These are phyloP conservation scores for Ascochyta viciae-villosae DNA, from an alignment of 2,329 filamentous ascomycete genomes.

Conservation along the genomic window DNA sequence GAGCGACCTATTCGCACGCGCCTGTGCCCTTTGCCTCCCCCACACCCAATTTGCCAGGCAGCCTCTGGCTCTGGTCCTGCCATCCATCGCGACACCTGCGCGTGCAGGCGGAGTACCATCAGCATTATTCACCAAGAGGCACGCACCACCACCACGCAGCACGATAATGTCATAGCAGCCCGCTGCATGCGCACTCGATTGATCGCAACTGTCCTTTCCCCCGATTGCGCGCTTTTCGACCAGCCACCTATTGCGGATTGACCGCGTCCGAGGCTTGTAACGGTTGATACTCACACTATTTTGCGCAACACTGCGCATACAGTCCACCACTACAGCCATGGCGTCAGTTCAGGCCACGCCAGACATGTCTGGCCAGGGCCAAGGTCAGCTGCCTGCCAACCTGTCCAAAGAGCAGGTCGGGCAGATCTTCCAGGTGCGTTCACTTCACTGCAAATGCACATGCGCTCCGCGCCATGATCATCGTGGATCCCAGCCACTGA, in stretches of 20 bases:
- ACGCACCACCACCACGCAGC: slow-evolving; percentile 36
- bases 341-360: slow-evolving; percentile 79
- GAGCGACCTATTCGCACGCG: slow-evolving; percentile 33
- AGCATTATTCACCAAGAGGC: slow-evolving; percentile 36
- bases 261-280: slow-evolving; percentile 26
- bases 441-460: slow-evolving; percentile 1
- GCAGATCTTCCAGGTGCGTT: slow-evolving; percentile 71
- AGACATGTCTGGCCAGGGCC: slow-evolving; percentile 65
- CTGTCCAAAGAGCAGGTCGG: slow-evolving; percentile 80
- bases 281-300: slow-evolving; percentile 19
- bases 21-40: slow-evolving; percentile 30
- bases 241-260: slow-evolving; percentile 15
- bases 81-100: slow-evolving; percentile 41
- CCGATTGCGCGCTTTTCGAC: slow-evolving; percentile 29
- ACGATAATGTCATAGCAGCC: slow-evolving; percentile 47
- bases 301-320: slow-evolving; percentile 25
- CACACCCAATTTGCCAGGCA: slow-evolving; percentile 38
- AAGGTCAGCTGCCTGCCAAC: slow-evolving; percentile 67
- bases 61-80: slow-evolving; percentile 18
- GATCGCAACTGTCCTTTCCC: slow-evolving; percentile 36
- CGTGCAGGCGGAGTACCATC: slow-evolving; percentile 40
- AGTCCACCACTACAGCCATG: slow-evolving; percentile 59
- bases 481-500: slow-evolving; percentile 43
- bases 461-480: slow-evolving; percentile 7
- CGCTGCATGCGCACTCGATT: slow-evolving; percentile 30